phyloP scores from a whole-genome alignment of 306 rosid species.

The Lablab purpureus region DNA sequence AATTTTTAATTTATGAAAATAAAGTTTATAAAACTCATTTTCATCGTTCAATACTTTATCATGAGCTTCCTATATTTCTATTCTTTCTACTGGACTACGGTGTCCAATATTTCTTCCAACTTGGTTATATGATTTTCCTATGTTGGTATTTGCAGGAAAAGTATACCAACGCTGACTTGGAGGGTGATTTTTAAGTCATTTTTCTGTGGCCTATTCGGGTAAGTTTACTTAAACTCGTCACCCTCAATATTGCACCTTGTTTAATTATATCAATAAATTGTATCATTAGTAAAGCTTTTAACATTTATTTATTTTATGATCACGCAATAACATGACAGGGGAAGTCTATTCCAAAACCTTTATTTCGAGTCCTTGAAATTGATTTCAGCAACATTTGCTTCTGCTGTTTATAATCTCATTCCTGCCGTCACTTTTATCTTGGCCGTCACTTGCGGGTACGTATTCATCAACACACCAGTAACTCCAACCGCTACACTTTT shows the following conservation, averaged over 20 bases:
- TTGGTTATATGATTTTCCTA: too few relatives aligned
- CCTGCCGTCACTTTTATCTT: background rate
- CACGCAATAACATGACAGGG: conserved; percentile 45
- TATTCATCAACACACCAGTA: background rate
- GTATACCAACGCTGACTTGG: background rate
- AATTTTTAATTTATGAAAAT: too few relatives aligned
- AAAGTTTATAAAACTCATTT: too few relatives aligned
- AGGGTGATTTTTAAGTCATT: background rate
- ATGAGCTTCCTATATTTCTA: too few relatives aligned
- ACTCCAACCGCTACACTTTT: background rate
- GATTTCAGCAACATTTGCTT: conserved; percentile 3
- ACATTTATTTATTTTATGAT: background rate
- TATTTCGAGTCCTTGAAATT: background rate
- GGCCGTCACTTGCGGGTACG: background rate
- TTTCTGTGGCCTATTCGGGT: conserved; percentile 1
- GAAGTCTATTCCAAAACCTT: conserved; percentile 10
- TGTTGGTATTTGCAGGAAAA: background rate
- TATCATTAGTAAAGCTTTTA: too few relatives aligned
- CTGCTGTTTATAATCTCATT: background rate
- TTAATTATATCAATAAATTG: too few relatives aligned
- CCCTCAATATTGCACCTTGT: too few relatives aligned
- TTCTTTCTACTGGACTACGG: too few relatives aligned
- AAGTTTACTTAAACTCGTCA: background rate
- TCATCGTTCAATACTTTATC: too few relatives aligned
- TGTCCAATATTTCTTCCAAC: too few relatives aligned